These are phyloP conservation scores for Phytophthora crassamura DNA, from an alignment of 352 stramenopile genomes.

Conservation along the genomic window DNA sequence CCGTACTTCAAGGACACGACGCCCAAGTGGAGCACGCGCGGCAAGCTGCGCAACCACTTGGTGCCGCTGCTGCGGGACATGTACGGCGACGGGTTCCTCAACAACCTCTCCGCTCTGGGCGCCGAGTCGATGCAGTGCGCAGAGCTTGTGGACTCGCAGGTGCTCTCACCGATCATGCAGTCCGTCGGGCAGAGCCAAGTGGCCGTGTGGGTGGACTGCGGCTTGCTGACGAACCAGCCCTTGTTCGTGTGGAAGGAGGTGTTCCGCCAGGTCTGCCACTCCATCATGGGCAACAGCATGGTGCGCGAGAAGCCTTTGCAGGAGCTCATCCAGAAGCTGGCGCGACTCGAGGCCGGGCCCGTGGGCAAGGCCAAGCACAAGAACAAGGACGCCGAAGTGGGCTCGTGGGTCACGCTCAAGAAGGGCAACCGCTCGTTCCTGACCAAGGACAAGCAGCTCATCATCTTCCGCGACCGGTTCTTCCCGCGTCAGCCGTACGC, in stretches of 20 bases:
- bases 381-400: conserved; percentile 48
- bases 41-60: conserved; percentile 95
- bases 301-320: conserved; percentile 83
- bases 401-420: conserved; percentile 87
- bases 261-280: conserved; percentile 83
- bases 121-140: conserved; percentile 83
- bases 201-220: conserved; percentile 77
- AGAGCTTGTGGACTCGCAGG: conserved; percentile 63
- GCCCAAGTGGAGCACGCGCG: conserved; percentile 96
- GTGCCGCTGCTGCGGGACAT: conserved; percentile 95
- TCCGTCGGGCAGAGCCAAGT: conserved; percentile 63
- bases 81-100: conserved; percentile 92
- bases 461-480: conserved; percentile 84
- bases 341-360: conserved; percentile 42
- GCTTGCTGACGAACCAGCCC: conserved; percentile 57
- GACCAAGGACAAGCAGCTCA: conserved; percentile 62
- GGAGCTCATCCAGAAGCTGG: conserved; percentile 79
- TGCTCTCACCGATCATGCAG: conserved; percentile 69
- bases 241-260: conserved; percentile 91
- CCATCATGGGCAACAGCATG: conserved; percentile 84
- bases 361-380: conserved; percentile 42
- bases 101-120: conserved; percentile 82
- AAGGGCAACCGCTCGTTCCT: conserved; percentile 85
- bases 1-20: conserved; percentile 99
- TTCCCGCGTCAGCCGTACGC: conserved; percentile 52